Evolutionary conservation across 2,329 filamentous ascomycete genomes (phyloP).

Genomic region (Huntiella omanensis): DNA sequence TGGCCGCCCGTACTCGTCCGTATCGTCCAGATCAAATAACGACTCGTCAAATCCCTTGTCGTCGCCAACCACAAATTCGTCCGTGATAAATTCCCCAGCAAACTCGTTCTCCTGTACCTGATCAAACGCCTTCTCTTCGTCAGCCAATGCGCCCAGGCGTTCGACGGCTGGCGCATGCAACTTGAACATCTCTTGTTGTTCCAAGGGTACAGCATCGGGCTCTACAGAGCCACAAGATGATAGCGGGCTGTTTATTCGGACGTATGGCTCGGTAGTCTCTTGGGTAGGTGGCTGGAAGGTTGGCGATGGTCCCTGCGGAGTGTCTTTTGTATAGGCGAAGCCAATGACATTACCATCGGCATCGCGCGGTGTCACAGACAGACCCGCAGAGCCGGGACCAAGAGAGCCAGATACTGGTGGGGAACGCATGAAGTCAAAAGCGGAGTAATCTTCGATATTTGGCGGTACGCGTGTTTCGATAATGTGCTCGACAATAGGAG

Average conservation of each 20-base stretch:
- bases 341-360: conserved; percentile 35
- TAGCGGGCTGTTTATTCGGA: conserved; percentile 16
- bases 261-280: conserved; percentile 1
- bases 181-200: conserved; percentile 10
- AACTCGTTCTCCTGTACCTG: conserved; percentile 28
- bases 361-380: conserved; percentile 36
- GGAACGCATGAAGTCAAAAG: conserved; percentile 38
- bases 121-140: conserved; percentile 54
- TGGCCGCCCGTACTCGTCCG: conserved; percentile 41
- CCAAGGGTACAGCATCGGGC: conserved; percentile 14
- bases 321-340: conserved; percentile 33
- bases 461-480: background rate
- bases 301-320: conserved; percentile 14
- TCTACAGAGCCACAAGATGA: conserved; percentile 25
- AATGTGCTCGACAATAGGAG: conserved; percentile 5
- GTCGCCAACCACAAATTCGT: conserved; percentile 24
- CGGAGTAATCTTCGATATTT: conserved; percentile 33
- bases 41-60: conserved; percentile 49
- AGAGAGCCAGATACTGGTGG: conserved; percentile 24
- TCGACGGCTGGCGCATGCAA: conserved; percentile 7
- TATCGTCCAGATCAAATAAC: conserved; percentile 51
- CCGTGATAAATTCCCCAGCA: conserved; percentile 22
- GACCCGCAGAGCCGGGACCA: conserved; percentile 26
- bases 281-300: conserved; percentile 8
- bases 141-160: conserved; percentile 14